A percentile compares a stretch with the other conserved stretches of the same genome.
Conservation (phyloP, 2,329 filamentous ascomycete species). For the Penicillium sp. region DNA sequence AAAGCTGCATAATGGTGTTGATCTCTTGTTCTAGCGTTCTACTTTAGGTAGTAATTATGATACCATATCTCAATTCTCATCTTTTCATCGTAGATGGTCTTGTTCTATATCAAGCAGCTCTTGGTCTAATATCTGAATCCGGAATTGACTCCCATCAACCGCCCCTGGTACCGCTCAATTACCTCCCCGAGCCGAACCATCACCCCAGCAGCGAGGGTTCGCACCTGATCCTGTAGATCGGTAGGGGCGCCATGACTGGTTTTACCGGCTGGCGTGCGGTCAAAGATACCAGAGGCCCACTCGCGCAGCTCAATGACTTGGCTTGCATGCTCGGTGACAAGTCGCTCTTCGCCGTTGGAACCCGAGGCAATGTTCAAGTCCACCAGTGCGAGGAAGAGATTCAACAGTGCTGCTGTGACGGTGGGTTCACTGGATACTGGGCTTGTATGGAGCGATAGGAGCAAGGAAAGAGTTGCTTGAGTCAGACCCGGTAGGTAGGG, state of each 20-base stretch:
- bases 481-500: constrained; percentile 74
- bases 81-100: neutral
- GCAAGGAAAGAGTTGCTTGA: constrained; percentile 73
- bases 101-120: neutral
- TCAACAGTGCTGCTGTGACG: constrained; percentile 69
- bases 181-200: constrained; percentile 77
- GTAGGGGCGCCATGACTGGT: constrained; percentile 57
- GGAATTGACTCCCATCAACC: constrained; percentile 66
- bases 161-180: constrained; percentile 71
- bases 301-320: constrained; percentile 80
- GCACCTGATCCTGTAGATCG: constrained; percentile 36
- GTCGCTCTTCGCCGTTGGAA: constrained; percentile 53
- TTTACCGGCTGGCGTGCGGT: constrained; percentile 51
- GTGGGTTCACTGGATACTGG: constrained; percentile 56
- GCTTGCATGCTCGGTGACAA: constrained; percentile 69
- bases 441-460: constrained; percentile 60
- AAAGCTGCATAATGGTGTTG: constrained; percentile 25
- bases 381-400: constrained; percentile 71
- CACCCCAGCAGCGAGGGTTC: constrained; percentile 66
- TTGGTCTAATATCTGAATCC: constrained; percentile 38
- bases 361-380: constrained; percentile 63
- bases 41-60: constrained; percentile 10
- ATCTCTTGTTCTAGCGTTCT: constrained; percentile 9
- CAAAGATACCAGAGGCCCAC: constrained; percentile 77
- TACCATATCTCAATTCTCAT: constrained; percentile 8